Evolutionary conservation across 176 grass and related monocot genomes (phyloP), one percentile per base, ranked within the genome.

Genomic region (Tillandsia fasciculata): DNA sequence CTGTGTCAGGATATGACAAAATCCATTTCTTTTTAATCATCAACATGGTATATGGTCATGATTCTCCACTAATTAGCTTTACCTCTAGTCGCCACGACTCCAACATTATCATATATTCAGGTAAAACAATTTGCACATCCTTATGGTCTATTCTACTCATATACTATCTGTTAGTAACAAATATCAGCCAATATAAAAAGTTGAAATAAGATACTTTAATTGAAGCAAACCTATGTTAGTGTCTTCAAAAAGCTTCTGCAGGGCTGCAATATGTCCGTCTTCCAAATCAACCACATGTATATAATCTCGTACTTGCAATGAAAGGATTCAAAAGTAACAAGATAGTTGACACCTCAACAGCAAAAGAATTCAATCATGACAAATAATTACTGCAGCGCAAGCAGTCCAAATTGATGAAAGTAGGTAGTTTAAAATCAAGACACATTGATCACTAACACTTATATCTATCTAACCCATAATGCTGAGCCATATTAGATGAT

Each of bases 211-310:
- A 61, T 61, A 6, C 13, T 49, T 51, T 13, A 5, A 72, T 11
- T 26, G 11, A 53, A 26, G 1, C 75, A 14, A 63, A 92, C 90
- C 87, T 77, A 81, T 82, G 79, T 42, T 84, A 12, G 83, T 54
- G 75, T 80, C 83, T 51, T 95, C 86, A 8, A 79, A 82, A 49
- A 95, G 81, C 90, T 95, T 95, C 78, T 65, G 85, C 52, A 95
- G 10, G 28, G 91, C 84, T 10, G 91, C 91, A 64, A 90, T 87
- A 68, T 90, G 91, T n/a, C 91, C 91, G 33, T 90, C 91, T n/a
- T 87, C 91, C 78, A 95, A 76, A 74, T 95, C 91, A 64, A 90
- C 79, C 47, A 95, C 91, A 73, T 90, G 91, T 24, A 95, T 90
- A 20, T 95, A 95, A 69, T 95, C 91, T n/a, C 91, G 84, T 8